A percentile compares a stretch with the other conserved stretches of the same genome.
Conservation (phyloP, 106 monocot genomes). For the Allium fistulosum region DNA sequence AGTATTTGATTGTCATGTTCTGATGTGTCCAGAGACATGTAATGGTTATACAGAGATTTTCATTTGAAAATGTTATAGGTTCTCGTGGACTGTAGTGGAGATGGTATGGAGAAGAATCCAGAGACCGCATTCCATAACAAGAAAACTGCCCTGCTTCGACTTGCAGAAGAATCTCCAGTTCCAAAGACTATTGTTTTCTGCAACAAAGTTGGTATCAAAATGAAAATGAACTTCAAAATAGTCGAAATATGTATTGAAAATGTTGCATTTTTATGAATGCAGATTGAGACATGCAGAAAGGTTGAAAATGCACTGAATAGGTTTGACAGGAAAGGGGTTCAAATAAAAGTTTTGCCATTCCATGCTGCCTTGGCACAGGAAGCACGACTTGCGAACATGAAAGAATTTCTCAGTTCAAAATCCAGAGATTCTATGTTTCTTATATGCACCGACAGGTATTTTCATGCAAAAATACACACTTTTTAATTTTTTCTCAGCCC, state of each 20-base stretch:
- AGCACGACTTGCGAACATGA: slow-evolving; percentile 60
- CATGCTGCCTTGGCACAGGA: slow-evolving; percentile 85
- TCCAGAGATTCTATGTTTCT: slow-evolving; percentile 63
- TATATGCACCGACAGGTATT: slow-evolving; percentile 92
- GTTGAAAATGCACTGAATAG: slow-evolving; percentile 86
- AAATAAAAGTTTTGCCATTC: slow-evolving; percentile 67
- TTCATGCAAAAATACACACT: background rate
- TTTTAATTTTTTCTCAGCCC: too few species aligned
- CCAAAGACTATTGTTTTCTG: slow-evolving; percentile 91
- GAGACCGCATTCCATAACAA: slow-evolving; percentile 92
- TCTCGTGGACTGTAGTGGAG: slow-evolving; percentile 92
- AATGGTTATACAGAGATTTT: too few species aligned
- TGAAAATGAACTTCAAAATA: background rate
- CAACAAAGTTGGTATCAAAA: slow-evolving; percentile 66
- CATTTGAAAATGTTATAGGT: slow-evolving; percentile 29
- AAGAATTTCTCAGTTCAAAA: slow-evolving; percentile 62
- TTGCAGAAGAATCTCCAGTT: slow-evolving; percentile 69
- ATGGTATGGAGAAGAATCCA: slow-evolving; percentile 67
- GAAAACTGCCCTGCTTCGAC: slow-evolving; percentile 62
- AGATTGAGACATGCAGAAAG: slow-evolving; percentile 99
- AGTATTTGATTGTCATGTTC: too few species aligned
- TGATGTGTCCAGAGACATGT: too few species aligned
- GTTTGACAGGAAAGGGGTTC: slow-evolving; percentile 57
- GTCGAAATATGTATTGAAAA: background rate
- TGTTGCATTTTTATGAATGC: slow-evolving; percentile 6